Conservation (phyloP, 108 stramenopile genomes). For the Stephanodiscus minutulus region DNA sequence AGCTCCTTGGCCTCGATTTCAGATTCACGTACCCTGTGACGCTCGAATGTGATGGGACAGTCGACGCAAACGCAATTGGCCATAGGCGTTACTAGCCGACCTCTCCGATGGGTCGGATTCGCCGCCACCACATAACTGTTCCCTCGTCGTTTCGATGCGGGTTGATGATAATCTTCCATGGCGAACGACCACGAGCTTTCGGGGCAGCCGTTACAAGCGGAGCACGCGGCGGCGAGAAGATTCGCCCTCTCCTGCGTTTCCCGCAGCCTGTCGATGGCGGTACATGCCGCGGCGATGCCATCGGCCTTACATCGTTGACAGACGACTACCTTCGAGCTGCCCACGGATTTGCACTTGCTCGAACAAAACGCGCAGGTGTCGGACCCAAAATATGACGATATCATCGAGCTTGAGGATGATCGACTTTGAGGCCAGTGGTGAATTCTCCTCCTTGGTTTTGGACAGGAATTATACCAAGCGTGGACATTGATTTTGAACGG, state of each 20-base stretch:
- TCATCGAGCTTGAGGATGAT: conserved; percentile 69
- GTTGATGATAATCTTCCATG: conserved; percentile 13
- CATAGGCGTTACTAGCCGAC: conserved; percentile 59
- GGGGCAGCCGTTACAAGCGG: conserved; percentile 69
- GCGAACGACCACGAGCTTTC: conserved; percentile 76
- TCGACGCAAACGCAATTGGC: conserved; percentile 88
- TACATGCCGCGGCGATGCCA: conserved; percentile 39
- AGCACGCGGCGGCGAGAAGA: conserved; percentile 64
- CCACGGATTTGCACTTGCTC: conserved; percentile 66
- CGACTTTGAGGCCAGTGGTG: conserved; percentile 83
- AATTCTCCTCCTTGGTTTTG: conserved; percentile 79
- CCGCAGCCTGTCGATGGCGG: conserved; percentile 58
- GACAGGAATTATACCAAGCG: conserved; percentile 70
- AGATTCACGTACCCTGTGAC: conserved; percentile 69
- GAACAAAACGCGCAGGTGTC: conserved; percentile 79
- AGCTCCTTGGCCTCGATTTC: conserved; percentile 68
- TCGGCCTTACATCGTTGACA: conserved; percentile 66
- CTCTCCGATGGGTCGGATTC: conserved; percentile 20
- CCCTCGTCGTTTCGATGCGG: conserved; percentile 25
- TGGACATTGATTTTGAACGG: conserved; percentile 73
- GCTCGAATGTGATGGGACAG: conserved; percentile 78
- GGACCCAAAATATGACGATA: conserved; percentile 80
- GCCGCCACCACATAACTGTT: conserved; percentile 1
- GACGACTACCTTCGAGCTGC: conserved; percentile 66
- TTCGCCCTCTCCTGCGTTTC: conserved; percentile 54